Evolutionary conservation across 371 early-diverging fungal genomes (phyloP), one percentile per base, ranked within the genome.

Genomic region (Mortierella sp.): DNA sequence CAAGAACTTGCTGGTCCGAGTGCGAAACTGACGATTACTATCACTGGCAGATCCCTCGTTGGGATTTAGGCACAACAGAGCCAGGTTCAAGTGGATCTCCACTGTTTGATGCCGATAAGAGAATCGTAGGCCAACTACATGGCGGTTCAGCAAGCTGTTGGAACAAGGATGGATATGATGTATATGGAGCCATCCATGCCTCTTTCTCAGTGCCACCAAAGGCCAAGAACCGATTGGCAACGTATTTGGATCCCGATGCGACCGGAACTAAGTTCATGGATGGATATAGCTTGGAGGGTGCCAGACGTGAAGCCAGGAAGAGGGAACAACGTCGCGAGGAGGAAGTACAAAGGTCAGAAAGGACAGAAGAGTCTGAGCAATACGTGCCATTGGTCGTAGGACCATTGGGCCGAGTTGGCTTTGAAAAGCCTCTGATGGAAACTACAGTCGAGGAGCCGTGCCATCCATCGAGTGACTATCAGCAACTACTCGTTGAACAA

Each of bases 71-170:
- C 1, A 88, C 86, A 5, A 88, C 88, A 37, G 88, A 88, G 54
- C 88, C 88, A 3, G 88, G 88, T 12, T 85, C 85, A 26, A 87
- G 87, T 52, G 88, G 88, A 18, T 87, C 86, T 0, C 88, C 88
- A 0, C 55, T 88, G 35, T 88, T 88, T 68, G 84, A 88, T 40
- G 77, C 84, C 1, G 83, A 75, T 26, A 80, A 80, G 72, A 67
- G 85, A 5, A 85, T 88, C n/a, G 83, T 88, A 1, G 88, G 88
- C 1, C 88, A 88, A 26, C 62, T 88, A 39, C 88, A 88, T 73
- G 88, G 88, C 3, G 88, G 88, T 0, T 70, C 75, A 10, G 85
- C 88, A 11, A 77, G 84, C 18, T 88, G 88, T 24, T 85, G 75
- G 68, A 83, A 83, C 74, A 72, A 60, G 45, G 71, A 87, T n/a